Percentiles rank a stretch among this genome's conserved stretches.
These are phyloP conservation scores for Raffaelea ambrosiae DNA, from an alignment of 2,329 filamentous ascomycete species.

Conservation along the genomic window DNA sequence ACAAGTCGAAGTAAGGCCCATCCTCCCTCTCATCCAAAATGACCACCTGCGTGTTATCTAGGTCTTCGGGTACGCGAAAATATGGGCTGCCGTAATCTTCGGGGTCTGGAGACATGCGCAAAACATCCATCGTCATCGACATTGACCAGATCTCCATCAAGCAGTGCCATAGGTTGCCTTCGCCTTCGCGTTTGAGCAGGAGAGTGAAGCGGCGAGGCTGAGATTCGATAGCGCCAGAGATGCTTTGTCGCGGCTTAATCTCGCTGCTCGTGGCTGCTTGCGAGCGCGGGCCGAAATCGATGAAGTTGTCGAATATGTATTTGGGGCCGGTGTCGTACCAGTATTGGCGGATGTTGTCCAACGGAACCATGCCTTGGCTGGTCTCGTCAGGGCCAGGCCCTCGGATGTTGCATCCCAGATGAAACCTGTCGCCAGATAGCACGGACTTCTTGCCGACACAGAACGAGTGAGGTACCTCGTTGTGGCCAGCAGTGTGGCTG, in stretches of 20 bases:
- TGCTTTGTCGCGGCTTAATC: too few species aligned
- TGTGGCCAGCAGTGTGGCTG: constrained; percentile 1
- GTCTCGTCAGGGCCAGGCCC: background rate
- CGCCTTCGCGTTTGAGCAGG: constrained; percentile 12
- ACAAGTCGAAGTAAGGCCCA: constrained; percentile 28
- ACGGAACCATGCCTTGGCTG: constrained; percentile 3
- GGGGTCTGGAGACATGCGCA: constrained; percentile 9
- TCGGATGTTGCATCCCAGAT: constrained; percentile 7
- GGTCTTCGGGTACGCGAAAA: constrained; percentile 7
- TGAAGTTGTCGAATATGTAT: constrained; percentile 7
- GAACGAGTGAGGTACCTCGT: constrained; percentile 6
- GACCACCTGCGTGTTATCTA: constrained; percentile 17
- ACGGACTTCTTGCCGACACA: constrained; percentile 6
- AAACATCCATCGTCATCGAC: constrained; percentile 12
- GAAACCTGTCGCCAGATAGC: constrained; percentile 1
- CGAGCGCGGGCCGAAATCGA: background rate
- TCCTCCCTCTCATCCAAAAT: constrained; percentile 24
- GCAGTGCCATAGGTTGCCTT: constrained; percentile 12
- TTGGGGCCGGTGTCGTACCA: constrained; percentile 13
- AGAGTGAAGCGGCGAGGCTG: constrained; percentile 3
- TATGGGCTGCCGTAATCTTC: background rate
- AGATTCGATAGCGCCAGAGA: too few species aligned
- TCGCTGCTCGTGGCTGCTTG: too few species aligned
- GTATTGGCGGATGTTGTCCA: constrained; percentile 2
- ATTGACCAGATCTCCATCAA: constrained; percentile 14